Conservation (phyloP, 371 early-diverging fungal genomes). For the Mucor velutinosus region DNA sequence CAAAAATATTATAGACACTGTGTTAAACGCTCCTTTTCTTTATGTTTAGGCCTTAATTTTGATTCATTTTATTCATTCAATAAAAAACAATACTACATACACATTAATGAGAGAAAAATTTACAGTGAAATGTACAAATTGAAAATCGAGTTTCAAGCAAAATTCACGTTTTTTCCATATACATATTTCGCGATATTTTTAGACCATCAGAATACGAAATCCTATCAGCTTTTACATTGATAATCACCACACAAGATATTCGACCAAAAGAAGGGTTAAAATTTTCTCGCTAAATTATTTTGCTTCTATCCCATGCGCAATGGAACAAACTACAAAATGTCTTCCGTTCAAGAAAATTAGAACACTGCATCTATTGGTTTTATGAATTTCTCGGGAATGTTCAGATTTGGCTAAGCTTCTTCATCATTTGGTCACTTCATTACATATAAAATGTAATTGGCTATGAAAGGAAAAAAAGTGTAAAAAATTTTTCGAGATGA, state of each 20-base stretch:
- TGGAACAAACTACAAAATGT: background rate
- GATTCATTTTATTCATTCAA: background rate
- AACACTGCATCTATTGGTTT: background rate
- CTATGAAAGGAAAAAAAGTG: background rate
- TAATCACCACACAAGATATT: background rate
- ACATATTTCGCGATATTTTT: background rate
- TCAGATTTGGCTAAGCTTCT: constrained; percentile 20
- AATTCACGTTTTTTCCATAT: background rate
- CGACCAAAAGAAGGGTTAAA: background rate
- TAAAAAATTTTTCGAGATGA: background rate
- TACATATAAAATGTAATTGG: background rate
- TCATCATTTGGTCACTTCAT: constrained; percentile 10
- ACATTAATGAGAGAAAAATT: background rate
- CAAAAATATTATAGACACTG: background rate
- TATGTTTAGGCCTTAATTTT: background rate
- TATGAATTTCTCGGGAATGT: background rate
- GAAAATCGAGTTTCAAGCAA: background rate
- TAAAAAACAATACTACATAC: background rate
- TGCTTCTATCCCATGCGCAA: background rate
- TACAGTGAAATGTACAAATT: background rate
- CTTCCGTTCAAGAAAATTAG: background rate
- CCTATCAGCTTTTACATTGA: constrained; percentile 11
- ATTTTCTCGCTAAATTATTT: background rate
- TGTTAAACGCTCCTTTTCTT: background rate
- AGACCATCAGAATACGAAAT: constrained; percentile 7